These are phyloP conservation scores for Paulownia fortunei DNA, from an alignment of 257 asterid genomes.

Conservation along the genomic window DNA sequence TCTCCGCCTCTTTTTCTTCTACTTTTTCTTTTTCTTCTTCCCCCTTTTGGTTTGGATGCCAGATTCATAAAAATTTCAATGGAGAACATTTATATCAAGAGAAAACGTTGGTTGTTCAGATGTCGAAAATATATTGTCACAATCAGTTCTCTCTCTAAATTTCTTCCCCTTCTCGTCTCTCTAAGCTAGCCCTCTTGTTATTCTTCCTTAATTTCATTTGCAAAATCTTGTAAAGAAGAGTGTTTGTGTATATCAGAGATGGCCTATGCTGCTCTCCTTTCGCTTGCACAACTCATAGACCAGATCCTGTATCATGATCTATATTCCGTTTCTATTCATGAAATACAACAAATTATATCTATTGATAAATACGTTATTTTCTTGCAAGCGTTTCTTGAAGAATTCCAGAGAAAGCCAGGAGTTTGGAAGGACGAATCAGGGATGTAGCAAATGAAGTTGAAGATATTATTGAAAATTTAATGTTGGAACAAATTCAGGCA, in stretches of 20 bases:
- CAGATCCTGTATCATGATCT: neutral
- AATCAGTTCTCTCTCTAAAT: too few species aligned
- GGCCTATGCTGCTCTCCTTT: slow-evolving; percentile 14
- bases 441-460: slow-evolving; percentile 11
- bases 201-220: too few species aligned
- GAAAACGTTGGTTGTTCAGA: too few species aligned
- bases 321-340: neutral
- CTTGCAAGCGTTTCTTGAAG: slow-evolving; percentile 26
- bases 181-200: neutral
- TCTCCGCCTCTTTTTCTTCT: too few species aligned
- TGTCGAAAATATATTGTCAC: too few species aligned
- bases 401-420: slow-evolving; percentile 19
- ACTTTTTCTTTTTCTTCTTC: too few species aligned
- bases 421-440: slow-evolving; percentile 1
- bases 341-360: neutral
- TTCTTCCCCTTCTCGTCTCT: too few species aligned
- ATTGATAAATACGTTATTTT: neutral
- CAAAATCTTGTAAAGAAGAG: too few species aligned
- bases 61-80: too few species aligned
- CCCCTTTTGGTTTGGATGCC: too few species aligned
- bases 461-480: neutral
- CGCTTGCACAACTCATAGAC: slow-evolving; percentile 1
- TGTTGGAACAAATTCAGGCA: neutral
- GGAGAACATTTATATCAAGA: too few species aligned
- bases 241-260: neutral